phyloP scores from a whole-genome alignment of 2,329 filamentous ascomycete genomes.

The Hypomyces perniciosus region DNA sequence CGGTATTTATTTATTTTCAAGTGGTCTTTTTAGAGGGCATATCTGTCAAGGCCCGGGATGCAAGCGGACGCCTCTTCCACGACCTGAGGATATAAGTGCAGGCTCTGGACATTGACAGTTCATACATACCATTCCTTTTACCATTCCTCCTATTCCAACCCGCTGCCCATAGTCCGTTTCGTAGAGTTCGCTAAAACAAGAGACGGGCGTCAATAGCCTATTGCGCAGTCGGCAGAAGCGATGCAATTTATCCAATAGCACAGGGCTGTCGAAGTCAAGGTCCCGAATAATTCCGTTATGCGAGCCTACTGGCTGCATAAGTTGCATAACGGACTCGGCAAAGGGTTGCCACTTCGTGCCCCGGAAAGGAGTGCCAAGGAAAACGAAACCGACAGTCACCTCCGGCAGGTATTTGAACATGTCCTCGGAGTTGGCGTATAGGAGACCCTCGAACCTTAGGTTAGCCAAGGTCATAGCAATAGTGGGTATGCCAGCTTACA shows the following conservation, averaged over 20 bases:
- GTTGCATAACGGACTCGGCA: conserved; percentile 1
- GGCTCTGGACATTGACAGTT: background rate
- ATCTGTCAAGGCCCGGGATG: conserved; percentile 8
- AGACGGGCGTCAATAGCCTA: conserved; percentile 4
- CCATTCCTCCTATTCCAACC: conserved; percentile 4
- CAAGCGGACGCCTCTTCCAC: conserved; percentile 9
- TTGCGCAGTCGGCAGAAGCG: conserved; percentile 14
- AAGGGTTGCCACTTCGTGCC: no score
- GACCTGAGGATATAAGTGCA: conserved; percentile 4
- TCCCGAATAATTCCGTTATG: conserved; percentile 14
- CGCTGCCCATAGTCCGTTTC: conserved; percentile 15
- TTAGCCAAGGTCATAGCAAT: no score
- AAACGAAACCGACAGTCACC: no score
- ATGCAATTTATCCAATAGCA: conserved; percentile 15
- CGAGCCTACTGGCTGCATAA: conserved; percentile 13
- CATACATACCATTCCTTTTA: no score
- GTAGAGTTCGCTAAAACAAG: conserved; percentile 15
- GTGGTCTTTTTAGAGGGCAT: conserved; percentile 9
- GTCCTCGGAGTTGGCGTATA: no score
- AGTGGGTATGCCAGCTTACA: no score
- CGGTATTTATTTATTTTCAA: conserved; percentile 12
- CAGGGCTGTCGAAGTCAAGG: conserved; percentile 12
- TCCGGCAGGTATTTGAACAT: no score
- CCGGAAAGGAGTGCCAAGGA: no score
- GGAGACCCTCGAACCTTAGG: no score